A percentile compares a stretch with the other conserved stretches of the same genome.
These are phyloP conservation scores for Petunia hybrid DNA, from an alignment of 305 asterid genomes.

Conservation along the genomic window DNA sequence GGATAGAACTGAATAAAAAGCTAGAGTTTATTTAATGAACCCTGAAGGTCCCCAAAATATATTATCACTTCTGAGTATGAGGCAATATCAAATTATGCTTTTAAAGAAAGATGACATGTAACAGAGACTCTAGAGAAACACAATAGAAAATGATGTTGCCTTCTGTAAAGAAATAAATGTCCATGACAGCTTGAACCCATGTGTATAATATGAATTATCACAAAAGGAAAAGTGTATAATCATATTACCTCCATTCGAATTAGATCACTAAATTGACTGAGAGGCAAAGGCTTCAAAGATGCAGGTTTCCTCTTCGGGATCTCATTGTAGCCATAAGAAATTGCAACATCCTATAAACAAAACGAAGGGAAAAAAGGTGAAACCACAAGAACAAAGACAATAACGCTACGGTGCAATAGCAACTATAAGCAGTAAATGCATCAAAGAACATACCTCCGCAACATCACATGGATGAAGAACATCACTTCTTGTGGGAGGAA, in stretches of 20 bases:
- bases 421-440: conserved; percentile 17
- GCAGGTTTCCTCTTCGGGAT: conserved; percentile 76
- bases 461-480: conserved; percentile 97
- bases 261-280: conserved; percentile 84
- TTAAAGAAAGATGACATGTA: background rate
- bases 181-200: background rate
- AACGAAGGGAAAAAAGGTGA: background rate
- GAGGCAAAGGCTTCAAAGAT: conserved; percentile 72
- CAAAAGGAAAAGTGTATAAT: conserved; percentile 23
- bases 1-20: background rate
- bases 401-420: background rate
- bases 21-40: background rate
- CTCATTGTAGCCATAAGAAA: conserved; percentile 87
- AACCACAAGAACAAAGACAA: background rate
- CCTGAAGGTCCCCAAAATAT: background rate
- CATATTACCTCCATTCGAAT: conserved; percentile 75
- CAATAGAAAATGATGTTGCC: background rate
- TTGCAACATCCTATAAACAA: conserved; percentile 79
- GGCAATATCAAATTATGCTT: background rate
- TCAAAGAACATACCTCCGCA: conserved; percentile 71
- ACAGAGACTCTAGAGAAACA: background rate
- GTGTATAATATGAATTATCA: conserved; percentile 18
- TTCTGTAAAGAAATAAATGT: conserved; percentile 1
- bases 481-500: conserved; percentile 96
- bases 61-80: background rate